A percentile compares a stretch with the other conserved stretches of the same genome.
Evolutionary conservation across 305 asterid genomes (phyloP).

Genomic region (Fraxinus xanthoxyloides): DNA sequence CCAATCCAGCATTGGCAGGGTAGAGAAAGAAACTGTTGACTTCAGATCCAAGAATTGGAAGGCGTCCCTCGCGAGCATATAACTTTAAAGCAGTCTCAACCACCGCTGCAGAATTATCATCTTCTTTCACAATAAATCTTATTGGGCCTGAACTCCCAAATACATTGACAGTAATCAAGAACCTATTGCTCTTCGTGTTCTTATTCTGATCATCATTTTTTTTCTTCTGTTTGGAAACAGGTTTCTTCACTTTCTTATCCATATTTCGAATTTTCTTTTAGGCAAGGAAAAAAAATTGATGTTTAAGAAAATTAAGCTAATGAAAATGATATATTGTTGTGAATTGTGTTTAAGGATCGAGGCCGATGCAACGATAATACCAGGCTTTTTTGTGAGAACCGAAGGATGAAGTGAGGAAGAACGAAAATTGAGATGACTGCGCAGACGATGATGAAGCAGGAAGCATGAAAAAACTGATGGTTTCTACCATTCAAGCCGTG

Average conservation of each 20-base stretch:
- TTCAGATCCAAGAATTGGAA: slow-evolving; percentile 39
- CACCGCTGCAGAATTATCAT: slow-evolving; percentile 34
- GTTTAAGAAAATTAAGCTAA: background rate
- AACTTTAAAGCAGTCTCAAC: slow-evolving; percentile 37
- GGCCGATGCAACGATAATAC: slow-evolving; percentile 29
- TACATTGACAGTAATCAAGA: slow-evolving; percentile 38
- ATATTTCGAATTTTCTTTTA: background rate
- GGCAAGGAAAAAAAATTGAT: background rate
- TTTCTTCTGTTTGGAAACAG: slow-evolving; percentile 14
- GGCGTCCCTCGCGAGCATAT: slow-evolving; percentile 45
- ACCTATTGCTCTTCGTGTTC: slow-evolving; percentile 11
- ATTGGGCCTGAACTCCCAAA: slow-evolving; percentile 53
- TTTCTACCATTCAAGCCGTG: slow-evolving; percentile 22
- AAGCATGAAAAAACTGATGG: slow-evolving; percentile 13
- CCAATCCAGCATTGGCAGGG: slow-evolving; percentile 38
- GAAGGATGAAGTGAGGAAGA: slow-evolving; percentile 13
- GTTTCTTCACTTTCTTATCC: slow-evolving; percentile 7
- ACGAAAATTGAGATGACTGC: background rate
- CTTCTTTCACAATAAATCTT: slow-evolving; percentile 39
- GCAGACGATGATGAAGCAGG: background rate
- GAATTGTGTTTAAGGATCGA: slow-evolving; percentile 20
- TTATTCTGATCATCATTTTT: background rate
- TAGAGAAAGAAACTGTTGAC: slow-evolving; percentile 31
- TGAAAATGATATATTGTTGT: background rate
- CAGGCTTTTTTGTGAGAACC: slow-evolving; percentile 17